Evolutionary conservation across 306 rosid species (phyloP).

Genomic region (Casuarina glauca): DNA sequence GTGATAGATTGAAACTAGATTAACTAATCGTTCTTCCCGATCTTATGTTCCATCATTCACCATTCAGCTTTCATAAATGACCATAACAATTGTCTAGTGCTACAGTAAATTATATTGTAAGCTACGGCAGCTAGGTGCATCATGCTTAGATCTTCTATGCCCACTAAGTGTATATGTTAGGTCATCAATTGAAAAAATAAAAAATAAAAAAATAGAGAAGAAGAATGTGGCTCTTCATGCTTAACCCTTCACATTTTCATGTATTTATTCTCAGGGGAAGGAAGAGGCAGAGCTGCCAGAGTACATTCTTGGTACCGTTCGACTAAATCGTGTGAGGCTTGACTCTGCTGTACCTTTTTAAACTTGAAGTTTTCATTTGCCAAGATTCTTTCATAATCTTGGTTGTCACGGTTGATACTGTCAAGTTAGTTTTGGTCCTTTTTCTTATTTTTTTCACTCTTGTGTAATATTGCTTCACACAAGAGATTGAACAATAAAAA

Average conservation of each 20-base stretch:
- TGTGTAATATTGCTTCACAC: not conserved
- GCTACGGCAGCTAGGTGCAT: not conserved
- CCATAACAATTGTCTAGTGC: not conserved
- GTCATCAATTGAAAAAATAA: not conserved
- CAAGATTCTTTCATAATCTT: constrained; percentile 2
- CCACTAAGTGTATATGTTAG: not conserved
- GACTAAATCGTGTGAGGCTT: constrained; percentile 64
- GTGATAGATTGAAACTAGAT: not conserved
- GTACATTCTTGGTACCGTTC: constrained; percentile 84
- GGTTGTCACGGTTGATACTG: not conserved
- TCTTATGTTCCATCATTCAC: not conserved
- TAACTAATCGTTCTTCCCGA: not conserved
- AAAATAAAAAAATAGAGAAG: not conserved
- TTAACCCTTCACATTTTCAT: not conserved
- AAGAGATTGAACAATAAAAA: not conserved
- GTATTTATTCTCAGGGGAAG: constrained; percentile 59
- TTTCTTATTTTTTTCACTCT: not conserved
- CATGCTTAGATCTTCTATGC: not conserved
- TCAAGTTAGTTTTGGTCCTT: not conserved
- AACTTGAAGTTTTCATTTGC: constrained; percentile 32
- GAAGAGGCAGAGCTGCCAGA: constrained; percentile 82
- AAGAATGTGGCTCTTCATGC: not conserved
- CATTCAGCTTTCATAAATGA: not conserved
- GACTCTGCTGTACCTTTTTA: constrained; percentile 65
- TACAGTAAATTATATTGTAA: not conserved